Base-by-base conservation (phyloP, 768 basidiomycete species). In the Lyophyllum shimeji region DNA sequence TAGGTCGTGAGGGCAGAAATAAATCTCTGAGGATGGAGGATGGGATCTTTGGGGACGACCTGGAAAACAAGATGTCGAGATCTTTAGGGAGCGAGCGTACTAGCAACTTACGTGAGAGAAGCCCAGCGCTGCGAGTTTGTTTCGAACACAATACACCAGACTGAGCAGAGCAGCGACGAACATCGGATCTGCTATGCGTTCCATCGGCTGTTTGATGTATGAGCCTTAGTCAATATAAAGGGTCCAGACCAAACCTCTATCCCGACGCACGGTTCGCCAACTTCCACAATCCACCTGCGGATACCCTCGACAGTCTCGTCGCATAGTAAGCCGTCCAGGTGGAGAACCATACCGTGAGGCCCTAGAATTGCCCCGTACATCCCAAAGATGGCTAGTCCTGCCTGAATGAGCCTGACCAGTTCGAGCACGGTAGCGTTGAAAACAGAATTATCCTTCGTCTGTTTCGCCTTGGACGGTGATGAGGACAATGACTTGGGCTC, bases 291-390 rank as follows among this genome's bases (percentile, higher is more conserved):
- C 90, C 91, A 94, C 49, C 71, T 74, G 46, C 80, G 76, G 31
- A 94, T 81, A 5, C 85, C 90, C 24, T 86, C 83, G 24, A 90
- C 81, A 0, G 91, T 91, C 13, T 77, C 71, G 68, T 94, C 90
- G 65, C 91, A 93, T 21, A 94, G 71, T 13, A 94, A 75, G 1
- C 91, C 91, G 67, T 93, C 84, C 42, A 80, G 64, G 24, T 58
- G 24, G 43, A 66, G 56, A 24, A 53, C 47, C 29, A 57, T 56
- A 42, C 20, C 34, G 1, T 20, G 29, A 6, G 39, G 9, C 9
- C 34, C 48, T 40, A 57, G 53, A 6, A 65, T 55, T 13, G 59
- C 52, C 25, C 55, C 52, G 50, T 71, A 89, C 71, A 89, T 73
- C 56, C 89, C 90, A 66, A 88, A 93, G 49, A 92, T 76, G 48